Conservation (phyloP, 768 basidiomycete species). For the Crucibulum laeve region DNA sequence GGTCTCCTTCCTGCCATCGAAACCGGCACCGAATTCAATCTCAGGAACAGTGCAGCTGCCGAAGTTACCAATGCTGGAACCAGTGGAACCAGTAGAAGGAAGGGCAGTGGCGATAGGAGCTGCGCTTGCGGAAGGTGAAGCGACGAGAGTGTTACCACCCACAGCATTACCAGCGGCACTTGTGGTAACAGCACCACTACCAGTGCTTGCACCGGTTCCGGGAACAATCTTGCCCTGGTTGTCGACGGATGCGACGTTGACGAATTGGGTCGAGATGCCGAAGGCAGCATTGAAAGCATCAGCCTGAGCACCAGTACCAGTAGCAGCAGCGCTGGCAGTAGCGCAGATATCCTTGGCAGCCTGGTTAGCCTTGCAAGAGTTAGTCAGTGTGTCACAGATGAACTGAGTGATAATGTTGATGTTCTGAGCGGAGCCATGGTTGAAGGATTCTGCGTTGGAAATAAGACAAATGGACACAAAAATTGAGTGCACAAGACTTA, state of each 20-base stretch:
- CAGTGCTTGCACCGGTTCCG: conserved; percentile 18
- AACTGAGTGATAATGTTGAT: conserved; percentile 53
- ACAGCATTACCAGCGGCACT: conserved; percentile 11
- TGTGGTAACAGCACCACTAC: conserved; percentile 14
- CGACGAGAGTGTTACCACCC: conserved; percentile 7
- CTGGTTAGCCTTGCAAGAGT: conserved; percentile 49
- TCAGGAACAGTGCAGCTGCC: conserved; percentile 49
- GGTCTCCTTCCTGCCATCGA: conserved; percentile 51
- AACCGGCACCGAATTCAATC: conserved; percentile 52
- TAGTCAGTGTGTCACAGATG: conserved; percentile 51
- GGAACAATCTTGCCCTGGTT: conserved; percentile 30
- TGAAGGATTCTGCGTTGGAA: conserved; percentile 30
- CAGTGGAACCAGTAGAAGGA: conserved; percentile 13
- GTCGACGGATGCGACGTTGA: conserved; percentile 29
- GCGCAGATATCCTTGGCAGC: conserved; percentile 50
- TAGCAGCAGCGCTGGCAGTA: conserved; percentile 34
- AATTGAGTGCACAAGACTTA: conserved; percentile 12
- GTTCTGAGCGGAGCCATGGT: conserved; percentile 52
- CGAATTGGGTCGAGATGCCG: conserved; percentile 37
- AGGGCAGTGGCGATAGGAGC: conserved; percentile 15
- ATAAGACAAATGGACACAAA: background rate
- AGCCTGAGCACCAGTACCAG: conserved; percentile 48
- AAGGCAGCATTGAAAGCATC: conserved; percentile 47
- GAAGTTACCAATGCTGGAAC: conserved; percentile 35
- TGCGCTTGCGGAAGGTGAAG: conserved; percentile 8